These are phyloP conservation scores for Talaromyces wortmannii DNA, from an alignment of 495 filamentous ascomycete genomes.

Conservation along the genomic window DNA sequence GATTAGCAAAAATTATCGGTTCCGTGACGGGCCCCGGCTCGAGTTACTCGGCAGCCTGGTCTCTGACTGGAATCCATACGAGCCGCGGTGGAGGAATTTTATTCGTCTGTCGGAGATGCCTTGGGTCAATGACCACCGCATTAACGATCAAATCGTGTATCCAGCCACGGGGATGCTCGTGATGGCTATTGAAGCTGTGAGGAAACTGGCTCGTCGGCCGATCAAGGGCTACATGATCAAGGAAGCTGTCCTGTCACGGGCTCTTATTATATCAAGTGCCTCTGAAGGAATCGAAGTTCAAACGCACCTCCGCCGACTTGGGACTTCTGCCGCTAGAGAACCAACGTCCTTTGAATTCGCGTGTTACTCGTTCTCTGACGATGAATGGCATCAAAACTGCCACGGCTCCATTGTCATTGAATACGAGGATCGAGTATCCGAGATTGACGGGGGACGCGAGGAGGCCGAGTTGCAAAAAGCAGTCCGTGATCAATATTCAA, in stretches of 20 bases:
- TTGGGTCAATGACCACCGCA: constrained; percentile 9
- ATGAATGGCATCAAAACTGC: too few relatives aligned
- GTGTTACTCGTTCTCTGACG: too few relatives aligned
- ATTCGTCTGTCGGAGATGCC: constrained; percentile 7
- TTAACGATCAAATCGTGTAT: constrained; percentile 7
- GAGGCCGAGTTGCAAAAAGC: too few relatives aligned
- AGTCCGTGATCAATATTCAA: too few relatives aligned
- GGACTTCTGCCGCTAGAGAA: too few relatives aligned
- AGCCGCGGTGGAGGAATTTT: constrained; percentile 10
- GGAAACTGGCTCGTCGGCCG: constrained; percentile 16
- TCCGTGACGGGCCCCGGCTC: constrained; percentile 14
- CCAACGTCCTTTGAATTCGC: too few relatives aligned
- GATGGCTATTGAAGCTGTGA: constrained; percentile 17
- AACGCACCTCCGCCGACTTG: too few relatives aligned
- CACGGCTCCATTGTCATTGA: too few relatives aligned
- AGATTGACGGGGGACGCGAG: too few relatives aligned
- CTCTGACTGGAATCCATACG: not conserved
- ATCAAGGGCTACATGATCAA: too few relatives aligned
- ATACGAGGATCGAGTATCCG: too few relatives aligned
- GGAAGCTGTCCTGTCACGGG: not conserved
- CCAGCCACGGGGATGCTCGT: constrained; percentile 7
- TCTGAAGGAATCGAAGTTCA: too few relatives aligned
- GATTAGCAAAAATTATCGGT: constrained; percentile 8
- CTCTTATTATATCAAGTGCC: not conserved
- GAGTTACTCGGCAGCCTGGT: constrained; percentile 18